A percentile compares a stretch with the other conserved stretches of the same genome.
These are phyloP conservation scores for Lavandula angustifolia DNA, from an alignment of 257 asterid genomes.

Conservation along the genomic window DNA sequence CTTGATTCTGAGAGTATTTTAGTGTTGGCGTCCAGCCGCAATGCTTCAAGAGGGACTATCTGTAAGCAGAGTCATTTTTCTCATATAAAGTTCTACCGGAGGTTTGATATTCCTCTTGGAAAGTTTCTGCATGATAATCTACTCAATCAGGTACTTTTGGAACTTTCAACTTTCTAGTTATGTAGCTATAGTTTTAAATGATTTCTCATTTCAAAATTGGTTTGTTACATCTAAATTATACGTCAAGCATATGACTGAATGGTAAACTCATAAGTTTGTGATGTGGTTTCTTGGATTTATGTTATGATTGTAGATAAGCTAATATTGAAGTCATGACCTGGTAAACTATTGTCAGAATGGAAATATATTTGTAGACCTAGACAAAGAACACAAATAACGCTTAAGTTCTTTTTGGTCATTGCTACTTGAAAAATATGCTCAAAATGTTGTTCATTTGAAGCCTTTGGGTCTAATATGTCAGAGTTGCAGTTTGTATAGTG, in stretches of 20 bases:
- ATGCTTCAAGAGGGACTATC: constrained; percentile 63
- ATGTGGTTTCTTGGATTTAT: neutral
- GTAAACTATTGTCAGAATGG: neutral
- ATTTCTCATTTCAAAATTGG: constrained; percentile 3
- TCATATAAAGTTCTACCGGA: constrained; percentile 79
- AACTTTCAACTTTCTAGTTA: constrained; percentile 15
- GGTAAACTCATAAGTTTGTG: neutral
- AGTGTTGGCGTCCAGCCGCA: constrained; percentile 79
- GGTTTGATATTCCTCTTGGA: constrained; percentile 85
- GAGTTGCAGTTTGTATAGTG: neutral
- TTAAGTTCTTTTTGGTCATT: neutral
- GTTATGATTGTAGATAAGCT: neutral
- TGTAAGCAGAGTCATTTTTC: constrained; percentile 86
- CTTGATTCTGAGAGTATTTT: constrained; percentile 87
- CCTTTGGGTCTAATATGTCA: no score
- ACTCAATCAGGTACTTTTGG: constrained; percentile 67
- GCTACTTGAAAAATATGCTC: neutral
- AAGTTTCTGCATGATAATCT: constrained; percentile 72
- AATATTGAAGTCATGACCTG: neutral
- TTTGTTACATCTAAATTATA: neutral
- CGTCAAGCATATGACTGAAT: neutral
- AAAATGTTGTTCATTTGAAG: no score
- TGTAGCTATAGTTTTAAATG: constrained; percentile 18
- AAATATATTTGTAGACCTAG: no score
- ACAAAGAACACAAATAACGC: no score